Evolutionary conservation across 345 rosid genomes (phyloP).

Genomic region (Aquilaria yunnanensis): DNA sequence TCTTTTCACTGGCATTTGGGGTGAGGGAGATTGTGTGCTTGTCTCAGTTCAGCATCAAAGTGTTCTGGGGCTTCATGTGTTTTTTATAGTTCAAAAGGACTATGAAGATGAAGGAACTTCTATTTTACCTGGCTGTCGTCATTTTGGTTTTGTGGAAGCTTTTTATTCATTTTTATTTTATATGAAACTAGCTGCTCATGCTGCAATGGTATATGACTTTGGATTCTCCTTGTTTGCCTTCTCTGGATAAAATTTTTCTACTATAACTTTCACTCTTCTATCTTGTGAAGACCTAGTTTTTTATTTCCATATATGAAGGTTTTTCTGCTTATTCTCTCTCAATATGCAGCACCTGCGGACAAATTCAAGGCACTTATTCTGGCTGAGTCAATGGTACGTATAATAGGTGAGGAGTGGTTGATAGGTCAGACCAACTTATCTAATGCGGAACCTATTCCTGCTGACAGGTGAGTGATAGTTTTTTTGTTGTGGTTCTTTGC

Average conservation of each 20-base stretch:
- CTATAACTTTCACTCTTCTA: neutral
- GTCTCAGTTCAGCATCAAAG: too few species aligned
- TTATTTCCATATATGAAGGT: conserved; percentile 14
- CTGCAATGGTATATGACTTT: neutral
- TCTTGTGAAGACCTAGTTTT: neutral
- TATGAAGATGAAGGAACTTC: too few species aligned
- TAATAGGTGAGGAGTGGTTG: conserved; percentile 74
- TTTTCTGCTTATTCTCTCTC: conserved; percentile 6
- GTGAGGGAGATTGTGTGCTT: too few species aligned
- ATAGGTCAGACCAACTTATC: conserved; percentile 44
- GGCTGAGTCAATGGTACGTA: conserved; percentile 62
- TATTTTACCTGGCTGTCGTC: too few species aligned
- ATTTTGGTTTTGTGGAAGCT: conserved; percentile 1
- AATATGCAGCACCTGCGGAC: conserved; percentile 63
- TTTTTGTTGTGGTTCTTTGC: neutral
- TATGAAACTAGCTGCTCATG: conserved; percentile 1
- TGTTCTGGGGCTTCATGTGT: too few species aligned
- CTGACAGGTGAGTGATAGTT: conserved; percentile 43
- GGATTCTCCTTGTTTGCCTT: too few species aligned
- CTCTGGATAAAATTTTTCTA: neutral
- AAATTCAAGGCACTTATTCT: conserved; percentile 75
- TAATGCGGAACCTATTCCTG: conserved; percentile 44
- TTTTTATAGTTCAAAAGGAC: too few species aligned
- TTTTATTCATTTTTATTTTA: neutral
- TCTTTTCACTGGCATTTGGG: too few species aligned